Evolutionary conservation across 192 early-diverging fungal genomes (phyloP).

Genomic region (Gonapodya sp.): DNA sequence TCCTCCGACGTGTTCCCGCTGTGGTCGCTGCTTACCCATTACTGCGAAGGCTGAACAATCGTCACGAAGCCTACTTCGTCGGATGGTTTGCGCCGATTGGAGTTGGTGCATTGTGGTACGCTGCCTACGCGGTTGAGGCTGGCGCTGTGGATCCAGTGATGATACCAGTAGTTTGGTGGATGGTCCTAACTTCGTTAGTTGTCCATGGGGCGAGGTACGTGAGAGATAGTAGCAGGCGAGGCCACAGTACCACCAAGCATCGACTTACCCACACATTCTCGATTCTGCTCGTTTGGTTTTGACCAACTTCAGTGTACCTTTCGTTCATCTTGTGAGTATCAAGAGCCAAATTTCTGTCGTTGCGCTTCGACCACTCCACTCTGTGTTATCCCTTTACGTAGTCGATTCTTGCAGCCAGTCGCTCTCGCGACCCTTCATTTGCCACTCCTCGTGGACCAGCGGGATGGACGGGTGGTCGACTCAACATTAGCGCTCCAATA

Average conservation of each 20-base stretch:
- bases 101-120: slow-evolving; percentile 52
- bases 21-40: slow-evolving; percentile 42
- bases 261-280: not conserved
- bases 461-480: not conserved
- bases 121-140: not conserved
- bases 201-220: not conserved
- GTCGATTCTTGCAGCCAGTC: not conserved
- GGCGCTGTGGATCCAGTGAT: not conserved
- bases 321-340: not conserved
- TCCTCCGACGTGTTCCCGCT: slow-evolving; percentile 63
- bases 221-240: no score
- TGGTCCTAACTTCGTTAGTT: slow-evolving; percentile 8
- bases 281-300: not conserved
- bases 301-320: not conserved
- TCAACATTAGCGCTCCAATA: not conserved
- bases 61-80: slow-evolving; percentile 67
- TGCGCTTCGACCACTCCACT: not conserved
- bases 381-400: not conserved
- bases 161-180: not conserved
- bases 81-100: slow-evolving; percentile 93
- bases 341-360: not conserved
- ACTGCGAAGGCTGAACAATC: slow-evolving; percentile 34
- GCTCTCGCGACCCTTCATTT: not conserved
- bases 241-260: not conserved
- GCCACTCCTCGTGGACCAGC: not conserved